Evolutionary conservation across 2,329 filamentous ascomycete genomes (phyloP).

Genomic region (Cordyceps cicadae): DNA sequence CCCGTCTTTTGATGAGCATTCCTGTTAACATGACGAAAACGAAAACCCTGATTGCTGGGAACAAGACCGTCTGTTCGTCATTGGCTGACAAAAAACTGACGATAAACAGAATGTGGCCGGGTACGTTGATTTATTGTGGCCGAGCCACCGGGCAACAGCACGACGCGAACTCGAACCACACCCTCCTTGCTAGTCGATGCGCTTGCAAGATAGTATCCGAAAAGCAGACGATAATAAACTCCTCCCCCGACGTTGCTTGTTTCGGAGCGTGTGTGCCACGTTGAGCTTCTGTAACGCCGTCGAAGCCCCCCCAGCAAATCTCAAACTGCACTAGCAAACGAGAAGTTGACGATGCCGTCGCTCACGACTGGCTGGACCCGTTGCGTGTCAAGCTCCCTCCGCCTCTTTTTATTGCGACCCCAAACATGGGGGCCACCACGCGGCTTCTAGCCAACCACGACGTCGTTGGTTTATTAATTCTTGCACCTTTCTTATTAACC

Average conservation of each 20-base stretch:
- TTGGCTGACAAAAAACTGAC: neutral
- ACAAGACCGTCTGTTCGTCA: neutral
- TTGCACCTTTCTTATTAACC: neutral
- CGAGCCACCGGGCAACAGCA: too few species aligned
- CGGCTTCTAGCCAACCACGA: neutral
- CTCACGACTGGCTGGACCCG: neutral
- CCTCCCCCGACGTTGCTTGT: neutral
- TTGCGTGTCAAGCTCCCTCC: too few species aligned
- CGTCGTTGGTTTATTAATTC: neutral
- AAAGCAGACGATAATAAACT: neutral
- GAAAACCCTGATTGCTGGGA: neutral
- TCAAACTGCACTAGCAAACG: slow-evolving; percentile 4
- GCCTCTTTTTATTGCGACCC: neutral
- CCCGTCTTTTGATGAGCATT: neutral
- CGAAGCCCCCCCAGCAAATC: neutral
- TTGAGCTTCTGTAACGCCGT: neutral
- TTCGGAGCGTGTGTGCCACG: slow-evolving; percentile 2
- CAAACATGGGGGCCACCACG: neutral
- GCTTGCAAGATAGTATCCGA: neutral
- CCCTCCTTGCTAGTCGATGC: neutral
- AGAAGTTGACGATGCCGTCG: too few species aligned
- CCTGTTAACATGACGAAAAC: neutral
- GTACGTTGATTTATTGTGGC: neutral
- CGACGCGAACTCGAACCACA: too few species aligned
- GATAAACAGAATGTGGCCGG: too few species aligned